Conservation (phyloP, 164 flowering plant genomes). For the Liriodendron chinense region DNA sequence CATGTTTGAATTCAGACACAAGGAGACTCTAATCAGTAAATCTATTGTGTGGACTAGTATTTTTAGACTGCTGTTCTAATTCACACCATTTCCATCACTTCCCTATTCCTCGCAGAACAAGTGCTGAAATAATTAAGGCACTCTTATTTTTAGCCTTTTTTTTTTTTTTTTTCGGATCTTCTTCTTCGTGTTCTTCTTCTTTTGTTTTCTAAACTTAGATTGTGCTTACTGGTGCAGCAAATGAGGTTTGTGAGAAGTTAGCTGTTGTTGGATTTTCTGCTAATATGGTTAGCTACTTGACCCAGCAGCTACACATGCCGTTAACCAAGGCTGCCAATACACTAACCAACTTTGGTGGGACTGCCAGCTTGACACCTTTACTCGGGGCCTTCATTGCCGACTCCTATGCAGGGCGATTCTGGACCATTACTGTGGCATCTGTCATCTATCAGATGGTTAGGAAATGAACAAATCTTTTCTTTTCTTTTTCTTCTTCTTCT, state of each 20-base stretch:
- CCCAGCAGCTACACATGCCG: conserved; percentile 75
- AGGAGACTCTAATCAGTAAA: too few species aligned
- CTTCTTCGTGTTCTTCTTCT: too few species aligned
- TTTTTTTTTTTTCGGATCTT: background rate
- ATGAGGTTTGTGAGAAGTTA: conserved; percentile 84
- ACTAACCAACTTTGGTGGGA: conserved; percentile 84
- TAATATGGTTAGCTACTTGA: conserved; percentile 88
- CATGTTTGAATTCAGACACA: too few species aligned
- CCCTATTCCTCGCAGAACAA: too few species aligned
- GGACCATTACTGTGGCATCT: conserved; percentile 85
- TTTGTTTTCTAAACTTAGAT: background rate
- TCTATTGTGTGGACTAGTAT: too few species aligned
- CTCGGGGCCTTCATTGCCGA: conserved; percentile 90
- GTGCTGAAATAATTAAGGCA: background rate
- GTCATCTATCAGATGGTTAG: conserved; percentile 75
- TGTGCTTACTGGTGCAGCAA: conserved; percentile 42
- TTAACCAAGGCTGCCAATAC: conserved; percentile 88
- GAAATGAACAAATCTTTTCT: background rate
- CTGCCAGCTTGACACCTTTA: conserved; percentile 83
- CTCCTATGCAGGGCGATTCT: conserved; percentile 78
- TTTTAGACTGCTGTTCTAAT: too few species aligned
- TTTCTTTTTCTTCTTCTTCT: background rate
- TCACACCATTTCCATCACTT: too few species aligned
- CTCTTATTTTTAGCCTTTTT: background rate
- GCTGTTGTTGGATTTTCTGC: conserved; percentile 86